Base-by-base conservation (phyloP, 768 basidiomycete species). In the Mycena amicta region DNA sequence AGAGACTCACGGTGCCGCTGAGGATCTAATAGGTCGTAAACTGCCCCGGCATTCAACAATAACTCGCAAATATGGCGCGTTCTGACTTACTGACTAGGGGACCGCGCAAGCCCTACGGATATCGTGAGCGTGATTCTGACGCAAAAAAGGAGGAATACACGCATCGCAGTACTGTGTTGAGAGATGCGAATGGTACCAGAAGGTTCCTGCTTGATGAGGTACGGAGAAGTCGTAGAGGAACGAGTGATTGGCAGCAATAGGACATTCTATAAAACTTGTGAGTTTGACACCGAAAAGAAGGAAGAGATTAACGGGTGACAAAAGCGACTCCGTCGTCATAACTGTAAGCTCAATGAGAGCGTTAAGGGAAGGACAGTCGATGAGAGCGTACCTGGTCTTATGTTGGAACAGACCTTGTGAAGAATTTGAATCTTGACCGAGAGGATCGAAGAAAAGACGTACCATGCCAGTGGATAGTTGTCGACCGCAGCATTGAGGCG, bases 61-160 rank as follows among this genome's bases (percentile, higher is more conserved):
- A 12, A 33, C 12, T 33, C 51, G 4, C 4, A 2, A n/a, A 37
- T 3, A 28, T 33, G 2, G 4, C 30, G 51, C 1, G 37, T 46
- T 15, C 18, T 2, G 28, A 28, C 23, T 16, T 12, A 33, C n/a
- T 20, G 30, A 79, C 65, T 25, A 78, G 31, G 4, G 75, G 70
- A 1, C 80, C 80, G 30, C 80, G 71, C 50, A 81, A 71, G 5
- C 80, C n/a, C n/a, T n/a, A n/a, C n/a, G n/a, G n/a, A n/a, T n/a
- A n/a, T n/a, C n/a, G n/a, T n/a, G n/a, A n/a, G n/a, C n/a, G n/a
- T n/a, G n/a, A n/a, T n/a, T n/a, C n/a, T n/a, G n/a, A n/a, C n/a
- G n/a, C n/a, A n/a, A n/a, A n/a, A n/a, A n/a, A n/a, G n/a, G n/a
- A n/a, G n/a, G n/a, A n/a, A n/a, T n/a, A n/a, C n/a, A n/a, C n/a